phyloP scores from a whole-genome alignment of 2,329 filamentous ascomycete species.

The Cryphonectria japonica region DNA sequence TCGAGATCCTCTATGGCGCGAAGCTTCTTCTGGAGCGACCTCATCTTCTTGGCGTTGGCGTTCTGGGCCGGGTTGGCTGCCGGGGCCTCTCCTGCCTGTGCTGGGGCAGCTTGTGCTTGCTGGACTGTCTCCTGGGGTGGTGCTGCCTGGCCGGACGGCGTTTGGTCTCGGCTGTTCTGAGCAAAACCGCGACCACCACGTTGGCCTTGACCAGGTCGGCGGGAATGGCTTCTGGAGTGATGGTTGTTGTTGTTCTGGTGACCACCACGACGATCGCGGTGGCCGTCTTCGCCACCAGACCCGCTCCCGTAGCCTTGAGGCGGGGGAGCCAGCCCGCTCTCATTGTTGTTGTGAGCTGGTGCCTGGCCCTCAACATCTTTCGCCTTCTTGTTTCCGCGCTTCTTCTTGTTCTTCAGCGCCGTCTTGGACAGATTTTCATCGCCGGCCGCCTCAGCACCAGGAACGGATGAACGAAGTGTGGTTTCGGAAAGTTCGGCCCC shows the following conservation, averaged over 20 bases:
- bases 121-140: slow-evolving; percentile 37
- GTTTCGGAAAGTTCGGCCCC: slow-evolving; percentile 77
- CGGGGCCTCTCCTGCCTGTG: slow-evolving; percentile 45
- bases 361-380: slow-evolving; percentile 73
- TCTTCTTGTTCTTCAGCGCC: slow-evolving; percentile 97
- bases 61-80: slow-evolving; percentile 51
- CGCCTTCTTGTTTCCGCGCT: slow-evolving; percentile 86
- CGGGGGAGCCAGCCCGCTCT: slow-evolving; percentile 54
- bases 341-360: slow-evolving; percentile 43
- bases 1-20: slow-evolving; percentile 97
- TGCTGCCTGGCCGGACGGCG: slow-evolving; percentile 33
- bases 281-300: slow-evolving; percentile 59
- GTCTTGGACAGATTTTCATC: slow-evolving; percentile 81
- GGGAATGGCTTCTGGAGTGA: slow-evolving; percentile 56
- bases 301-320: slow-evolving; percentile 46
- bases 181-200: slow-evolving; percentile 57
- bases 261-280: slow-evolving; percentile 65
- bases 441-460: slow-evolving; percentile 59
- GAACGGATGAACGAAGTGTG: slow-evolving; percentile 54
- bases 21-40: slow-evolving; percentile 94
- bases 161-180: slow-evolving; percentile 37
- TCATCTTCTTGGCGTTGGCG: slow-evolving; percentile 91
- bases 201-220: slow-evolving; percentile 50
- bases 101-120: slow-evolving; percentile 9
- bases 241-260: slow-evolving; percentile 39